These are phyloP conservation scores for Solanum chacoense DNA, from an alignment of 305 asterid species.

Conservation along the genomic window DNA sequence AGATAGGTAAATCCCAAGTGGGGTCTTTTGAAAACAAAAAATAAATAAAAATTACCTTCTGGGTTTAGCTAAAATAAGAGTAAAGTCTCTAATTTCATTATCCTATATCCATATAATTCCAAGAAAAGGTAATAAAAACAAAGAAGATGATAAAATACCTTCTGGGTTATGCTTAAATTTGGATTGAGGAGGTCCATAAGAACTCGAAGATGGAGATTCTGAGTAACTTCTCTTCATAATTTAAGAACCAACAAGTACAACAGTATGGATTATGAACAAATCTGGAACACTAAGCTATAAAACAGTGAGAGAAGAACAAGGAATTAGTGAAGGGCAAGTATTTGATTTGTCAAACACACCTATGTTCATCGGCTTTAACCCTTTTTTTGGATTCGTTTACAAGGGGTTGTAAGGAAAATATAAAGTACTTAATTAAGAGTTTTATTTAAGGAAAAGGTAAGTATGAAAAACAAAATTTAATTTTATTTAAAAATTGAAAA, in stretches of 20 bases:
- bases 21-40: background rate
- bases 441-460: too few species aligned
- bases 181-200: constrained; percentile 71
- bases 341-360: background rate
- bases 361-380: background rate
- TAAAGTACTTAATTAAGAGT: too few species aligned
- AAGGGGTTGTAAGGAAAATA: background rate
- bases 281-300: background rate
- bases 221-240: constrained; percentile 75
- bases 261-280: background rate
- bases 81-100: background rate
- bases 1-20: background rate
- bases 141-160: constrained; percentile 30
- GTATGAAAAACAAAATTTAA: too few species aligned
- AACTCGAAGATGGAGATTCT: constrained; percentile 66
- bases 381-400: background rate
- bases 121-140: background rate
- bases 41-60: constrained; percentile 31
- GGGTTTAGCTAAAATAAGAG: constrained; percentile 31
- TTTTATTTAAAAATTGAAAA: too few species aligned
- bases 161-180: constrained; percentile 60
- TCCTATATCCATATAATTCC: background rate
- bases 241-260: background rate
- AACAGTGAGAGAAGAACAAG: background rate
- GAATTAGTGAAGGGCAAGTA: background rate